phyloP scores from a whole-genome alignment of 2,329 filamentous ascomycete species.

The Trichoderma atrobrunneum region DNA sequence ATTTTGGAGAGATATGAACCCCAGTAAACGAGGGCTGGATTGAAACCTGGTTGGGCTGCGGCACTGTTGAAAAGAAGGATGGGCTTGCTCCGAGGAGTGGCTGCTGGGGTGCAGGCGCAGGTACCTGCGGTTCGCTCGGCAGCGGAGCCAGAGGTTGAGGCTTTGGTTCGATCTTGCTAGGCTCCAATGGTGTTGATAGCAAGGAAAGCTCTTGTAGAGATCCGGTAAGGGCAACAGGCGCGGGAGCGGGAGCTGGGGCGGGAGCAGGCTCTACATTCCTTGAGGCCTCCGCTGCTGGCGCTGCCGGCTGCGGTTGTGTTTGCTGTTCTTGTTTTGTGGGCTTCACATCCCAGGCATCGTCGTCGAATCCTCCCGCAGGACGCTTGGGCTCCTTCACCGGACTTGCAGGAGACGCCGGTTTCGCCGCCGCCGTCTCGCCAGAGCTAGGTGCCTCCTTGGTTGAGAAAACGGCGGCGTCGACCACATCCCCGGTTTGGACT shows the following conservation, averaged over 20 bases:
- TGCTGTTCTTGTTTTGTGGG: constrained; percentile 59
- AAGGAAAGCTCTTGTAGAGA: constrained; percentile 61
- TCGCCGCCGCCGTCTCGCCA: constrained; percentile 23
- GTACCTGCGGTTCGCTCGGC: background rate
- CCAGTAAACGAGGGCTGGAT: background rate
- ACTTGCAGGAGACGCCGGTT: constrained; percentile 26
- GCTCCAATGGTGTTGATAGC: constrained; percentile 51
- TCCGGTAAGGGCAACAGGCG: constrained; percentile 39
- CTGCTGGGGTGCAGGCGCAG: constrained; percentile 28
- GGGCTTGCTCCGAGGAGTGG: constrained; percentile 56
- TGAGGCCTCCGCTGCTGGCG: constrained; percentile 22
- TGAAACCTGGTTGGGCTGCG: constrained; percentile 18
- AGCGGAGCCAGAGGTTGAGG: constrained; percentile 23
- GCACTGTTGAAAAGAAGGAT: constrained; percentile 51
- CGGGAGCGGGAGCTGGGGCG: background rate
- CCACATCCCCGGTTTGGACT: constrained; percentile 79
- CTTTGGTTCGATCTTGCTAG: constrained; percentile 39
- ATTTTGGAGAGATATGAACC: constrained; percentile 27
- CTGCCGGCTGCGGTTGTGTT: constrained; percentile 29
- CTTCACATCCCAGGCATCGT: constrained; percentile 97
- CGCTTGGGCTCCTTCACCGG: constrained; percentile 31
- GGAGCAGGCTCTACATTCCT: background rate
- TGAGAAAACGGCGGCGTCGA: constrained; percentile 84
- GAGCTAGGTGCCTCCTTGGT: constrained; percentile 44
- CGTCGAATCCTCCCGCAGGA: constrained; percentile 70